Evolutionary conservation across 2,329 filamentous ascomycete species (phyloP), one percentile per base, ranked within the genome.

Genomic region (Bipolaris cookei): DNA sequence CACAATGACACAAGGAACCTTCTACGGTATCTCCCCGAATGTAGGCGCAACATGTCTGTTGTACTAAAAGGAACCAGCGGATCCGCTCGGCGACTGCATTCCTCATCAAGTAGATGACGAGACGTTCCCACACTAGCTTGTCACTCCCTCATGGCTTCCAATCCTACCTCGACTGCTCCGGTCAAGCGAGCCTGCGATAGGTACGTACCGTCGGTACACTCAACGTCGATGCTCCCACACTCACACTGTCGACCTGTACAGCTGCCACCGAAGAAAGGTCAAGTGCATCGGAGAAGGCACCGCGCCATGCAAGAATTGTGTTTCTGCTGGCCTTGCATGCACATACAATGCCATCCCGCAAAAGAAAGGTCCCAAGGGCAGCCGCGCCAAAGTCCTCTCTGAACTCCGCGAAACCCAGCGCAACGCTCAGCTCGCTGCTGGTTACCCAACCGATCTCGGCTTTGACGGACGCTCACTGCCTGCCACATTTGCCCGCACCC

Each of bases 311-410:
- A 84, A 85, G 72, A 86, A 87, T 68, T 88, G 86, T 71, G 74
- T 80, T 51, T 82, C 82, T 55, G 84, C 85, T 28, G 81, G 83
- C 21, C 79, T 88, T 58, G 81, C 77, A n/a, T 88, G 86, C 77
- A 88, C 85, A 62, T 85, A 86, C 71, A 86, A 88, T 66, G 84
- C 86, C 66, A 82, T 88, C 41, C 86, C 86, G 13, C 84, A 86
- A 72, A 87, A 87, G 73, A 84, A 87, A 64, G 86, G 86, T 2
- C 86, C 86, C 11, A 88, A 88, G 67, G 83, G 84, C 25, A 85
- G 84, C 47, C 81, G 84, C 58, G 86, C 86, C 32, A 84, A 86
- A 63, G 84, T 88, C 38, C 85, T 88, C 56, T 86, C 85, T 59
- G 84, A 87, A 74, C 76, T 88, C 20, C 80, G 86, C 50, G 83